Evolutionary conservation across 2,329 filamentous ascomycete genomes (phyloP).

Genomic region (Sphaerulina populicola): DNA sequence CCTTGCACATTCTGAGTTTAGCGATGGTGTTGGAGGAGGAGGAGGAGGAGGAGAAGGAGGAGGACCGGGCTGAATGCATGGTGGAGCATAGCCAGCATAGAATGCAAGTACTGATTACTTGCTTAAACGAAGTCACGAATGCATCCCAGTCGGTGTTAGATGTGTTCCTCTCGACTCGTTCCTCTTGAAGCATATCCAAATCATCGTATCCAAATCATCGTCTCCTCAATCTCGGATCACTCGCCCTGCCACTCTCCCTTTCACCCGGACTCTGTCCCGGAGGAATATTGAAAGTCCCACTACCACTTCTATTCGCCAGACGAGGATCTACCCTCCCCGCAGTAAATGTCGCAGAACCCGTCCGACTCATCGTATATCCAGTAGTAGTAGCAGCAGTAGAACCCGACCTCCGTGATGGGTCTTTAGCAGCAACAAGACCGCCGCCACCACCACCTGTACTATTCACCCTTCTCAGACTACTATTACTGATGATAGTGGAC

Average conservation of each 20-base stretch:
- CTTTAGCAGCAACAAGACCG: no score
- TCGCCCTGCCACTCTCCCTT: neutral
- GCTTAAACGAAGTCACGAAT: neutral
- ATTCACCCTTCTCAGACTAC: neutral
- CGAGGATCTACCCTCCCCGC: no score
- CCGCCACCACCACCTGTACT: neutral
- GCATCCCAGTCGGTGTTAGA: neutral
- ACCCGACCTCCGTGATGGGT: neutral
- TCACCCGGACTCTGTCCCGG: neutral
- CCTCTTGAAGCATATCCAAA: neutral
- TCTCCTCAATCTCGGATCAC: conserved; percentile 4
- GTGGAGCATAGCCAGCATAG: neutral
- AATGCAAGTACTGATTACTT: neutral
- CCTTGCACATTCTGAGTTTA: neutral
- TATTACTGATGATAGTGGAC: no score
- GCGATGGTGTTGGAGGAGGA: conserved; percentile 2
- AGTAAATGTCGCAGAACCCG: neutral
- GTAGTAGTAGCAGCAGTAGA: neutral
- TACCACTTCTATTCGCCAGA: neutral
- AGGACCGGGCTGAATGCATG: neutral
- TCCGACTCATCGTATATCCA: neutral
- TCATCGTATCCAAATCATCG: conserved; percentile 5
- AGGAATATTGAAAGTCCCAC: neutral
- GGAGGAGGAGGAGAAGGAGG: no score
- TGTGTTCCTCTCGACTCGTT: neutral